Evolutionary conservation across 2,329 filamentous ascomycete genomes (phyloP).

Genomic region (Exutisphaerella laricina): DNA sequence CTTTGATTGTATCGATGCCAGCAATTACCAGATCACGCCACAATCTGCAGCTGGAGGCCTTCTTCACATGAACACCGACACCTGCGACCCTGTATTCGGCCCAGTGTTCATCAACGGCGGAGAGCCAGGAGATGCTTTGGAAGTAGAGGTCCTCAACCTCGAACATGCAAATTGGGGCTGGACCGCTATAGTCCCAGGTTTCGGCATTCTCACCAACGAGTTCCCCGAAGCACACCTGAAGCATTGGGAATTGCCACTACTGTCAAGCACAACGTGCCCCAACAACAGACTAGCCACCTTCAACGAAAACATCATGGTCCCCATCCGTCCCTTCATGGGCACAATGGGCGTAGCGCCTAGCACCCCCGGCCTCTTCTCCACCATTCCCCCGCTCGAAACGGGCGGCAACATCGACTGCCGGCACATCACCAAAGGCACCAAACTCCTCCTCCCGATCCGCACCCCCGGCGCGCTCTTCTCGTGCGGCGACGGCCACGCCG

Average conservation of each 20-base stretch:
- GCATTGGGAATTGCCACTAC: conserved; percentile 14
- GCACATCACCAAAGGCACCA: conserved; percentile 17
- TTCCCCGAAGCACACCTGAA: conserved; percentile 18
- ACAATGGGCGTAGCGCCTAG: conserved; percentile 20
- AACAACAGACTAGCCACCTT: conserved; percentile 3
- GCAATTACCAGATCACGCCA: conserved; percentile 18
- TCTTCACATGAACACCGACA: conserved; percentile 11
- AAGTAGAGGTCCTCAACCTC: conserved; percentile 18
- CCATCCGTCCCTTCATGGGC: conserved; percentile 18
- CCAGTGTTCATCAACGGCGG: conserved; percentile 19
- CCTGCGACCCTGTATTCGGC: conserved; percentile 20
- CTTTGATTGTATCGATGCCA: conserved; percentile 20
- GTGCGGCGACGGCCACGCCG: conserved; percentile 22
- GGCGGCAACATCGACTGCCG: conserved; percentile 22
- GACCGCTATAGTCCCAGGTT: conserved; percentile 19
- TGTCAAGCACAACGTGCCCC: no score
- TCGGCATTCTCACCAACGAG: conserved; percentile 16
- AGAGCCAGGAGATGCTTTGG: conserved; percentile 19
- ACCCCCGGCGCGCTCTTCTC: conserved; percentile 17
- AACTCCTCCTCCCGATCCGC: conserved; percentile 15
- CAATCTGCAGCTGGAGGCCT: conserved; percentile 14
- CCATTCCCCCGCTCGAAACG: conserved; percentile 17
- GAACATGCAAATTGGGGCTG: conserved; percentile 18
- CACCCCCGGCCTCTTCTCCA: conserved; percentile 13
- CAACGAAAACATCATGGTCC: conserved; percentile 16